These are phyloP conservation scores for Hibiscus trionum DNA, from an alignment of 345 rosid species.

Conservation along the genomic window DNA sequence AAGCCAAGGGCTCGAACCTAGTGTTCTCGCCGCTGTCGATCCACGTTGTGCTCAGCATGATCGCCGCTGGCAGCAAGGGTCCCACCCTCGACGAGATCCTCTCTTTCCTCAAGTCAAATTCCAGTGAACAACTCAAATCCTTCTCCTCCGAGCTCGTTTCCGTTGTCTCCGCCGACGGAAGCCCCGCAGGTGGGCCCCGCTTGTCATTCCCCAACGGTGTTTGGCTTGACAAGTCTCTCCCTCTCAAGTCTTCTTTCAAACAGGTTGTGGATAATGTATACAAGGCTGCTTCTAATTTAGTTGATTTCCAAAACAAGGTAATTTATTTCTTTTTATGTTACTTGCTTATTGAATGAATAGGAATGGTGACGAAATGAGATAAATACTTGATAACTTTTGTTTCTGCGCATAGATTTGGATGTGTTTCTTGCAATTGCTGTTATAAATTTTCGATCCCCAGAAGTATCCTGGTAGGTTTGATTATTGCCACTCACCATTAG, in stretches of 20 bases:
- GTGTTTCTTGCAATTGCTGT: too few relatives aligned
- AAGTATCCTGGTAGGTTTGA: too few relatives aligned
- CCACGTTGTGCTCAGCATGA: constrained; percentile 57
- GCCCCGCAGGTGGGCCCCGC: constrained; percentile 55
- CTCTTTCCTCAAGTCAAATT: constrained; percentile 57
- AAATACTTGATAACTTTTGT: too few relatives aligned
- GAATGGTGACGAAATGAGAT: neutral
- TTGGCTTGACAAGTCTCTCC: constrained; percentile 60
- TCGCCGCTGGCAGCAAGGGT: constrained; percentile 63
- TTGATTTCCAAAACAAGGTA: constrained; percentile 74
- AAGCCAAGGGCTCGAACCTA: constrained; percentile 46
- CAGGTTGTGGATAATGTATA: constrained; percentile 41
- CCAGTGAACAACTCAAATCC: constrained; percentile 43
- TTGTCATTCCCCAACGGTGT: constrained; percentile 55
- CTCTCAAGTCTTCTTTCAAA: constrained; percentile 54
- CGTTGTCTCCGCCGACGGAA: constrained; percentile 62
- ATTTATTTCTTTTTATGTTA: neutral
- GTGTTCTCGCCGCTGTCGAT: constrained; percentile 78
- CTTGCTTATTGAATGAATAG: neutral
- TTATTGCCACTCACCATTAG: too few relatives aligned
- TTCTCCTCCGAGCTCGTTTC: constrained; percentile 55
- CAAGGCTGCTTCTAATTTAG: constrained; percentile 54
- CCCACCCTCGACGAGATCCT: constrained; percentile 65
- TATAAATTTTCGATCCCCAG: too few relatives aligned
- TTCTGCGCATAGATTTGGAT: too few relatives aligned